A percentile compares a stretch with the other conserved stretches of the same genome.
These are phyloP conservation scores for Yamadazyma siamensis DNA, from an alignment of 1,139 yeast species.

Conservation along the genomic window DNA sequence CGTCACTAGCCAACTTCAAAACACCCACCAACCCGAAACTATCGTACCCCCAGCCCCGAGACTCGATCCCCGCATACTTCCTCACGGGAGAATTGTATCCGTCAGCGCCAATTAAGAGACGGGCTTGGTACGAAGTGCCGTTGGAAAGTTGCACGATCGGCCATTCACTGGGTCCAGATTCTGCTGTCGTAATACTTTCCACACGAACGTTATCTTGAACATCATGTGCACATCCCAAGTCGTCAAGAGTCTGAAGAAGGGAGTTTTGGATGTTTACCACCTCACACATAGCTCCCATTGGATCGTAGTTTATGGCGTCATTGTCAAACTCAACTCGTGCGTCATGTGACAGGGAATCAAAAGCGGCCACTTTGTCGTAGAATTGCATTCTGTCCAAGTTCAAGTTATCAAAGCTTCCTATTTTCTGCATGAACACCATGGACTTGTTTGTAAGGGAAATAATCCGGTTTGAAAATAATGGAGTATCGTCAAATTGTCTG, in stretches of 20 bases:
- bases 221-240: constrained; percentile 30
- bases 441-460: constrained; percentile 84
- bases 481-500: constrained; percentile 40
- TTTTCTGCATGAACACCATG: constrained; percentile 54
- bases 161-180: constrained; percentile 46
- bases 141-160: constrained; percentile 69
- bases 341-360: constrained; percentile 67
- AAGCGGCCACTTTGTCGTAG: constrained; percentile 79
- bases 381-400: constrained; percentile 67
- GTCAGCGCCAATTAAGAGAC: constrained; percentile 89
- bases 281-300: constrained; percentile 83
- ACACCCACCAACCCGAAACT: constrained; percentile 92
- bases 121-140: constrained; percentile 62
- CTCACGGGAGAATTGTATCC: constrained; percentile 96
- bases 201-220: constrained; percentile 27
- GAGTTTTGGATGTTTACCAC: constrained; percentile 79
- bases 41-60: constrained; percentile 90
- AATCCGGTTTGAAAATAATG: constrained; percentile 69
- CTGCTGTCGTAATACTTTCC: constrained; percentile 17
- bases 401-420: constrained; percentile 74
- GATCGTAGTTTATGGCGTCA: constrained; percentile 37
- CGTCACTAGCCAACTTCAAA: constrained; percentile 67
- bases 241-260: constrained; percentile 53
- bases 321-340: constrained; percentile 73
- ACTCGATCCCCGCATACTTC: constrained; percentile 71